Conservation (phyloP, 169 alveolate species). For the Plasmodium vivax region DNA sequence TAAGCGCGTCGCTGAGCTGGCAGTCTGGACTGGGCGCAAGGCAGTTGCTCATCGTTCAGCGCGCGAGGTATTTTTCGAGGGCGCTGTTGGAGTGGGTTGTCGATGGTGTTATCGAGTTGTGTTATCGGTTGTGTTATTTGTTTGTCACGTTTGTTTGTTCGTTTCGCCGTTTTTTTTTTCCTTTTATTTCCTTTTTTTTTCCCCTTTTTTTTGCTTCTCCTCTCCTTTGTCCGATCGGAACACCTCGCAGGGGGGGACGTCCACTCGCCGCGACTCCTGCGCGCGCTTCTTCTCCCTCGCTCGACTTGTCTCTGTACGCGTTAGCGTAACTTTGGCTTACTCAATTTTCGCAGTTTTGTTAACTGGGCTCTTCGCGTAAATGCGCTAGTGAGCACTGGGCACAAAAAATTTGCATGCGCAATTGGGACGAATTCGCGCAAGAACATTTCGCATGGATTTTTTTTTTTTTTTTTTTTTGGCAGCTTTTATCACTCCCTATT, state of each 20-base stretch:
- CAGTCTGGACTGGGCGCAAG: neutral
- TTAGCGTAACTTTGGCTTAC: neutral
- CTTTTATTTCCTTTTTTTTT: no score
- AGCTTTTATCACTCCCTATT: neutral
- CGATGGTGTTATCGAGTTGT: neutral
- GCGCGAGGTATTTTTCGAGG: neutral
- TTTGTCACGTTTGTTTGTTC: neutral
- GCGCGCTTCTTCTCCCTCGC: neutral
- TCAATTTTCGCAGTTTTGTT: neutral
- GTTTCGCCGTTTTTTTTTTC: neutral
- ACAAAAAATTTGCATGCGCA: neutral
- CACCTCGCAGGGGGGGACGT: neutral
- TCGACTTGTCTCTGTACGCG: neutral
- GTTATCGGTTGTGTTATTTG: neutral
- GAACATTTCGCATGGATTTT: constrained; percentile 1
- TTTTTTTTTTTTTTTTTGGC: neutral
- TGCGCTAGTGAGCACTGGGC: neutral
- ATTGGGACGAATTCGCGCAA: neutral
- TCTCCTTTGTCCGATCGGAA: neutral
- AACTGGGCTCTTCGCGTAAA: neutral
- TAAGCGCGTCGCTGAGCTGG: neutral
- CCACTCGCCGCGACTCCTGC: neutral
- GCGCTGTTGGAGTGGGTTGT: neutral
- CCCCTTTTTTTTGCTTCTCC: neutral
- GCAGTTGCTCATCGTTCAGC: constrained; percentile 22